phyloP scores from a whole-genome alignment of 192 early-diverging fungal genomes.

The Coemansia sp. region DNA sequence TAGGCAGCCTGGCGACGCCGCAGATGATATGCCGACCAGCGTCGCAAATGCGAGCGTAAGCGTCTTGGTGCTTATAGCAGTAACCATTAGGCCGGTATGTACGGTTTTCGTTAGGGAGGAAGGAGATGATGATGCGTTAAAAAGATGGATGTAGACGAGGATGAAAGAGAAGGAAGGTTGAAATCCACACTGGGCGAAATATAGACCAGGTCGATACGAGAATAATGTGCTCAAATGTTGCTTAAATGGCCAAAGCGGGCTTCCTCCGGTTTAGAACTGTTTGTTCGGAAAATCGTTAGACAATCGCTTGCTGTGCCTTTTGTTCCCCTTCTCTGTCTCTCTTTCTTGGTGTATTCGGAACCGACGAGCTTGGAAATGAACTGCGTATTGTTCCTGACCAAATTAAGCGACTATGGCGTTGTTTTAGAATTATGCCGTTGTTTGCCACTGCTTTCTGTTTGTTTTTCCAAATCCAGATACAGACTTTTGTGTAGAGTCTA shows the following conservation, averaged over 20 bases:
- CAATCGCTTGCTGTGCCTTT: neutral
- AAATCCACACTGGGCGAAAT: neutral
- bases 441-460: neutral
- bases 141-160: neutral
- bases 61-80: constrained; percentile 10
- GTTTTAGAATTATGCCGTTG: neutral
- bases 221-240: neutral
- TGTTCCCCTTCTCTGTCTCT: neutral
- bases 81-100: constrained; percentile 11
- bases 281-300: neutral
- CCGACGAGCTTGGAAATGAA: constrained; percentile 4
- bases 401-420: neutral
- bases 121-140: neutral
- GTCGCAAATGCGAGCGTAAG: constrained; percentile 11
- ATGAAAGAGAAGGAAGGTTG: neutral
- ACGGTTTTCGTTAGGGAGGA: too few relatives aligned
- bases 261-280: neutral
- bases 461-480: constrained; percentile 6
- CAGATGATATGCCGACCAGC: constrained; percentile 3
- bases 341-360: neutral
- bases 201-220: neutral
- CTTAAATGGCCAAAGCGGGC: neutral
- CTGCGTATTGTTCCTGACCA: constrained; percentile 4
- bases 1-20: constrained; percentile 14
- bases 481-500: neutral